phyloP scores from a whole-genome alignment of 2,329 filamentous ascomycete species.

The Pestalotiopsis sp. region DNA sequence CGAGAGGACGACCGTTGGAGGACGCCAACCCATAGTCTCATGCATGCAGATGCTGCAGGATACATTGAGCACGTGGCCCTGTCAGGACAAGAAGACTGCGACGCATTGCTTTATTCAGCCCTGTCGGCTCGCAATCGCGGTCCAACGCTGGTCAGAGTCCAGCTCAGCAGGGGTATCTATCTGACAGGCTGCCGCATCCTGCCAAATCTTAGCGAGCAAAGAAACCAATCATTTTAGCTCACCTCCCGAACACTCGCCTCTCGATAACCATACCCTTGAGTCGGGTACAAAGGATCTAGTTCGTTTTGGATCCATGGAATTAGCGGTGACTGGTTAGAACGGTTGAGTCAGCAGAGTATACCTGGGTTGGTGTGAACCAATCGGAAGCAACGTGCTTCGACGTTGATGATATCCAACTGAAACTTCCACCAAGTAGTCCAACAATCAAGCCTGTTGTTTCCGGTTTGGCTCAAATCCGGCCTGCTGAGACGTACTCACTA shows the following conservation, averaged over 20 bases:
- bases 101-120: neutral
- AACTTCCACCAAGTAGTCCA: neutral
- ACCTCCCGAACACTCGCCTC: too few relatives aligned
- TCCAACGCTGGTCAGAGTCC: neutral
- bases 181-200: neutral
- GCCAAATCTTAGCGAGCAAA: neutral
- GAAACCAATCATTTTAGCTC: too few relatives aligned
- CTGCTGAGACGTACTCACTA: neutral
- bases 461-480: neutral
- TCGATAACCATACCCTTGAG: too few relatives aligned
- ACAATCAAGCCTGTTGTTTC: neutral
- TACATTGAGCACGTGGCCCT: neutral
- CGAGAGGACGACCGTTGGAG: neutral
- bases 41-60: neutral
- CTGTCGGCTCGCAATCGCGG: neutral
- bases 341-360: neutral
- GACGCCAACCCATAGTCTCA: neutral
- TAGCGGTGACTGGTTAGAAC: neutral
- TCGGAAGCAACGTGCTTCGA: neutral
- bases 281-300: neutral
- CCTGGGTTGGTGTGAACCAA: neutral
- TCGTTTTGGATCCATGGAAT: neutral
- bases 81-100: neutral
- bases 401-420: neutral
- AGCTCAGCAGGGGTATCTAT: neutral